Evolutionary conservation across 2,329 filamentous ascomycete species (phyloP), one percentile per base, ranked within the genome.

Genomic region (Clonostachys solani): DNA sequence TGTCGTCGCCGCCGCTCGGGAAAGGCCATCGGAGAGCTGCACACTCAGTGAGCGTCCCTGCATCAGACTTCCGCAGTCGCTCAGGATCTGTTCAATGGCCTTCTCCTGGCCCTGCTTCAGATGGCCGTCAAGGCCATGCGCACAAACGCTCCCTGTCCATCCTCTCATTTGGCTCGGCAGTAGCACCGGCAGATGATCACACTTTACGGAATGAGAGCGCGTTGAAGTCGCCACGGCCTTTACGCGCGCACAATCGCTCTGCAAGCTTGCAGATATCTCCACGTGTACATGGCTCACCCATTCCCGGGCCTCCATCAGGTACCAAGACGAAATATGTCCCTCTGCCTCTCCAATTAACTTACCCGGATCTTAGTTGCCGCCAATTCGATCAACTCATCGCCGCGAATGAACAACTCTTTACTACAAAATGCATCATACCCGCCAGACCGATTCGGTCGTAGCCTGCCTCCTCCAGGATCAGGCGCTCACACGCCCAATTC

Each of bases 81-180:
- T 63, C 72, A 9, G 71, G 70, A 9, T 73, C 75, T 6, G 63
- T 74, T 29, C 74, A 75, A 54, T 78, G 75, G 74, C 64, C 65
- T 18, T 60, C 63, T 13, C 53, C 62, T 35, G 50, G 60, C 49
- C 50, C 56, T 47, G 55, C 56, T 51, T 47, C 52, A 49, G 61
- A 67, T 43, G 54, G 60, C 47, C 56, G 59, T 17, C 53, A 62
- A 18, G 72, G 75, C n/a, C 80, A 86, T 57, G 71, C 75, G 46
- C 88, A 92, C 57, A 83, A 86, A 62, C 77, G 87, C 56, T 92
- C 89, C 4, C 77, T 94, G 33, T 94, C 89, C 16, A 92, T 94
- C 52, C 82, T 92, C 42, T 92, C 89, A 10, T 81, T 92, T 56
- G 86, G 84, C 12, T 81, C 81, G 17, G 68, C 23, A 29, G 23